Percentiles rank a stretch among this genome's conserved stretches.
These are phyloP conservation scores for Caloboletus firmus DNA, from an alignment of 1,284 basidiomycete genomes.

Conservation along the genomic window DNA sequence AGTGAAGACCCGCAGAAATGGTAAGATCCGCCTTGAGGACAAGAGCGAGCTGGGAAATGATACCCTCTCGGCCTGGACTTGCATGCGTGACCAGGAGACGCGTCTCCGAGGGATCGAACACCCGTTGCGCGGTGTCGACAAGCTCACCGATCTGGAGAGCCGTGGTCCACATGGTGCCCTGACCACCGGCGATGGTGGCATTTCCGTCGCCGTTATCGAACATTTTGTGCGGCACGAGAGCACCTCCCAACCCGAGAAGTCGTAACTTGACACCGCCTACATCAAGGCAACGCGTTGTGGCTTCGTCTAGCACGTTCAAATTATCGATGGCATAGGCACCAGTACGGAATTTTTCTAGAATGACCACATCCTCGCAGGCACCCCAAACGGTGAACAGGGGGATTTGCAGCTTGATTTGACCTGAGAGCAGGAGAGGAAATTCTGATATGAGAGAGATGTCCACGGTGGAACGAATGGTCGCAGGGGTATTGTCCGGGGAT, in stretches of 20 bases:
- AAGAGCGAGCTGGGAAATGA: constrained; percentile 88
- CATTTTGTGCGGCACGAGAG: constrained; percentile 94
- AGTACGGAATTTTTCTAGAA: constrained; percentile 90
- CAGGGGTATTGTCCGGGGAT: constrained; percentile 59
- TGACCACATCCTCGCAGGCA: constrained; percentile 92
- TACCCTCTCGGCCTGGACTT: constrained; percentile 89
- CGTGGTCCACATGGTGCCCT: constrained; percentile 99
- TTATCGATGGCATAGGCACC: constrained; percentile 83
- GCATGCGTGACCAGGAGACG: constrained; percentile 92
- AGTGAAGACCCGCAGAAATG: constrained; percentile 93
- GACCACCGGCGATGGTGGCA: constrained; percentile 95
- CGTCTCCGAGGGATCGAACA: constrained; percentile 91
- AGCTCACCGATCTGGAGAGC: constrained; percentile 97
- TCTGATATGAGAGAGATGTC: constrained; percentile 83
- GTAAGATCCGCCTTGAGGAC: constrained; percentile 94
- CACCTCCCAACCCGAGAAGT: constrained; percentile 93
- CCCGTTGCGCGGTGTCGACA: constrained; percentile 94
- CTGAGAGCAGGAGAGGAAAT: constrained; percentile 88
- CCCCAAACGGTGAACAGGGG: constrained; percentile 98
- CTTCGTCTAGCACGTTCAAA: constrained; percentile 91
- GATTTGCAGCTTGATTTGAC: constrained; percentile 84
- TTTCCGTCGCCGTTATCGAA: constrained; percentile 95
- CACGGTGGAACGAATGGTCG: constrained; percentile 63
- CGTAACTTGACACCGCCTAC: constrained; percentile 93
- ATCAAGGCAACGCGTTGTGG: constrained; percentile 86